phyloP scores from a whole-genome alignment of 1,139 yeast genomes.

The Yamadazyma blattariae region DNA sequence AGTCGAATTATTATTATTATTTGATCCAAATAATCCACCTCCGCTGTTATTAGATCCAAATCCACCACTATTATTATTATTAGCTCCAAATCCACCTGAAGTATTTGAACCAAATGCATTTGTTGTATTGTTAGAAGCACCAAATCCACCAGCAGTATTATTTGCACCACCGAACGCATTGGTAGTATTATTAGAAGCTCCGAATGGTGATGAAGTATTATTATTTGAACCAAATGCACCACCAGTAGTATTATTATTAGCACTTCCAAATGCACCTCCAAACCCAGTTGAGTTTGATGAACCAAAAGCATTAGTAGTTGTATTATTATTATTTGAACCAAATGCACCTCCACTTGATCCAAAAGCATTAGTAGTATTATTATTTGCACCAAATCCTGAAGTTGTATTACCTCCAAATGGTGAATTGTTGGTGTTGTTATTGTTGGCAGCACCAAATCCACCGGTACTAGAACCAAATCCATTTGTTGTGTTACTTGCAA shows the following conservation, averaged over 20 bases:
- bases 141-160: constrained; percentile 14
- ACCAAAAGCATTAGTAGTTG: constrained; percentile 10
- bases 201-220: constrained; percentile 17
- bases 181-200: constrained; percentile 18
- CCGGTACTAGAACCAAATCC: constrained; percentile 3
- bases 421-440: constrained; percentile 8
- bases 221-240: constrained; percentile 19
- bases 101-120: constrained; percentile 14
- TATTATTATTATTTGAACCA: constrained; percentile 20
- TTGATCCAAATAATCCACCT: constrained; percentile 24
- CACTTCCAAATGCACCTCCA: constrained; percentile 7
- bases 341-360: constrained; percentile 20
- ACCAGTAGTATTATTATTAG: constrained; percentile 15
- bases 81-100: constrained; percentile 19
- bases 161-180: constrained; percentile 22
- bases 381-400: constrained; percentile 27
- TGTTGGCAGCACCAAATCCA: constrained; percentile 8
- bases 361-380: constrained; percentile 11
- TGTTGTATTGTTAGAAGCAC: constrained; percentile 15
- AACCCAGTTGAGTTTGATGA: constrained; percentile 16
- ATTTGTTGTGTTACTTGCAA: constrained; percentile 10
- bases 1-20: constrained; percentile 14
- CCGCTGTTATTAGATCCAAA: constrained; percentile 10
- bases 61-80: constrained; percentile 21
- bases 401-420: constrained; percentile 12